These are phyloP conservation scores for Ceratocystis alfenasii DNA, from an alignment of 2,329 filamentous ascomycete species.

Conservation along the genomic window DNA sequence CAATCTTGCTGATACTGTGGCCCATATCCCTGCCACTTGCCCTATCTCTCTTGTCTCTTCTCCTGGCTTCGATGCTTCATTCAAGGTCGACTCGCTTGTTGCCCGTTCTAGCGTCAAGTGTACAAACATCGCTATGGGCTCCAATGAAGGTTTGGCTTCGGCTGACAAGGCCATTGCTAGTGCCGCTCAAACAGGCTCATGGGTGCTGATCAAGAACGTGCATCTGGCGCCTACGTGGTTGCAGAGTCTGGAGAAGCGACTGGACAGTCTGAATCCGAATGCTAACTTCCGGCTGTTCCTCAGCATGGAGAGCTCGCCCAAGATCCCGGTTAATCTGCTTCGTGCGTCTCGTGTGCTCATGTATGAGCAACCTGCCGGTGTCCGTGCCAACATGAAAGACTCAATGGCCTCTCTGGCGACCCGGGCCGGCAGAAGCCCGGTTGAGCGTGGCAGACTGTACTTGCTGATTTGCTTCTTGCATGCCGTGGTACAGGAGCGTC, in stretches of 20 bases:
- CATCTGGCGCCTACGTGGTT: conserved; percentile 93
- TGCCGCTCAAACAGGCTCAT: conserved; percentile 80
- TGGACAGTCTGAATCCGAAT: conserved; percentile 90
- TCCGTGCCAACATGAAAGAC: conserved; percentile 97
- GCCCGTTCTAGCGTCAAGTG: conserved; percentile 71
- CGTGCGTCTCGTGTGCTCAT: conserved; percentile 88
- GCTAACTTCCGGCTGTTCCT: conserved; percentile 88
- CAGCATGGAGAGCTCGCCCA: conserved; percentile 93
- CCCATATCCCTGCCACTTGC: conserved; percentile 68
- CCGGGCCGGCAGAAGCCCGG: conserved; percentile 65
- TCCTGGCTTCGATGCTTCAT: conserved; percentile 93
- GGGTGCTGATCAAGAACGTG: conserved; percentile 98
- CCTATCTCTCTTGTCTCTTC: conserved; percentile 89
- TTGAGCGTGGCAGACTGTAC: conserved; percentile 83
- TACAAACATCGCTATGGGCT: conserved; percentile 98
- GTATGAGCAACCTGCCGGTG: conserved; percentile 95
- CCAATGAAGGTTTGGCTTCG: conserved; percentile 80
- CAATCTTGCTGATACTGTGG: conserved; percentile 74
- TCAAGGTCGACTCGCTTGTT: conserved; percentile 94
- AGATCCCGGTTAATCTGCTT: conserved; percentile 92
- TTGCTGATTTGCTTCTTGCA: conserved; percentile 87
- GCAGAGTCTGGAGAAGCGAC: conserved; percentile 90
- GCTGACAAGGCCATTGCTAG: conserved; percentile 93
- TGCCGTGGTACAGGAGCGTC: conserved; percentile 85
- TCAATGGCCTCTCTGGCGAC: conserved; percentile 74